A percentile compares a stretch with the other conserved stretches of the same genome.
These are phyloP conservation scores for Fraxinus latifolia DNA, from an alignment of 305 asterid genomes.

Conservation along the genomic window DNA sequence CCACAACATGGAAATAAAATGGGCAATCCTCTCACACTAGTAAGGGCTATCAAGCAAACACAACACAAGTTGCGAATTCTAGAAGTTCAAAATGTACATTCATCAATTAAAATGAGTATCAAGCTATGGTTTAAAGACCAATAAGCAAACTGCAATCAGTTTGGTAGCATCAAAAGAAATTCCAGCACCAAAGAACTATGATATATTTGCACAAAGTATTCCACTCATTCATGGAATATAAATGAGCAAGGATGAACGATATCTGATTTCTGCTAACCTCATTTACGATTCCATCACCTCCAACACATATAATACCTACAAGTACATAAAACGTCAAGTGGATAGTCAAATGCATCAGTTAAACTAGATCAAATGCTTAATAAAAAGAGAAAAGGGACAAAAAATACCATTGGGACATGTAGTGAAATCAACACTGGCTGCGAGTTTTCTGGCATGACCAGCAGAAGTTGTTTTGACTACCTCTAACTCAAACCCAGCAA, in stretches of 20 bases:
- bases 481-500: constrained; percentile 88
- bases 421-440: constrained; percentile 74
- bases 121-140: not conserved
- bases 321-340: not conserved
- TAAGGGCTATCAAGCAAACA: not conserved
- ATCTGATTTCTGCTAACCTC: constrained; percentile 48
- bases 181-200: not conserved
- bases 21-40: not conserved
- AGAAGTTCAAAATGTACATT: constrained; percentile 9
- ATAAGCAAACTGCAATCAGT: constrained; percentile 10
- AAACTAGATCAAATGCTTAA: constrained; percentile 12
- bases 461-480: constrained; percentile 85
- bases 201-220: not conserved
- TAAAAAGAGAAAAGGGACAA: not conserved
- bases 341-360: constrained; percentile 14
- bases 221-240: constrained; percentile 22
- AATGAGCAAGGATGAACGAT: constrained; percentile 19
- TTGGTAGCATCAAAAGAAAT: constrained; percentile 1
- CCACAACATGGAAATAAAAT: not conserved
- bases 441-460: constrained; percentile 93
- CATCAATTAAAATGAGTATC: not conserved
- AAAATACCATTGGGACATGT: constrained; percentile 77
- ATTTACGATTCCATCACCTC: constrained; percentile 84
- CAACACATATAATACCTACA: constrained; percentile 85
- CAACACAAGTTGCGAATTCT: not conserved